phyloP scores from a whole-genome alignment of 225 moss, liverwort and hornwort species.

The Polytrichum commune region DNA sequence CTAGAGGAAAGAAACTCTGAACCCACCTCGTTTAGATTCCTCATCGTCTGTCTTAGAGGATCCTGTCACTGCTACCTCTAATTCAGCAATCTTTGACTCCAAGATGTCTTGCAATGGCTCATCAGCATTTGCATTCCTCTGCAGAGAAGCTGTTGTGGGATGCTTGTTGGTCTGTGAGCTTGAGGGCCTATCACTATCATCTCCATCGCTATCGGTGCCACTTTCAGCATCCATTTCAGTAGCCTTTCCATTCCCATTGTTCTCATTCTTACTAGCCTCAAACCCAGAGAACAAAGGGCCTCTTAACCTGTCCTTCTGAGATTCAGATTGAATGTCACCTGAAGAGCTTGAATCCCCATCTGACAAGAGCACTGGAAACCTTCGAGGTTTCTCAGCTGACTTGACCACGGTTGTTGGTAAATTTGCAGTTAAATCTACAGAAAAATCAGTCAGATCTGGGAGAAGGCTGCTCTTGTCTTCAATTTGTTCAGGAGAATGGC shows the following conservation, averaged over 20 bases:
- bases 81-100: conserved; percentile 84
- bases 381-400: conserved; percentile 63
- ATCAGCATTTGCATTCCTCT: conserved; percentile 53
- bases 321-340: conserved; percentile 28
- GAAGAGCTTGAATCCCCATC: conserved; percentile 46
- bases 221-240: conserved; percentile 56
- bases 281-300: conserved; percentile 45
- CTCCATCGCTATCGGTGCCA: conserved; percentile 80
- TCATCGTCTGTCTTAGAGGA: conserved; percentile 71
- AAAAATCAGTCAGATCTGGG: conserved; percentile 34
- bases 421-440: conserved; percentile 30
- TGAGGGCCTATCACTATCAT: conserved; percentile 73
- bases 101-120: conserved; percentile 87
- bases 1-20: neutral
- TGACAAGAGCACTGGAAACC: conserved; percentile 81
- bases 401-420: conserved; percentile 35
- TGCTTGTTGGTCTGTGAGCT: conserved; percentile 58
- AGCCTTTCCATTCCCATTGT: conserved; percentile 32
- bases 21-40: conserved; percentile 71
- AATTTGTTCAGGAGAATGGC: conserved; percentile 21
- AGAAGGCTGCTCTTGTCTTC: conserved; percentile 24
- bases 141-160: conserved; percentile 44
- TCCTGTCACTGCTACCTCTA: conserved; percentile 72
- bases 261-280: conserved; percentile 28
- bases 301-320: conserved; percentile 28